Base-by-base conservation (phyloP, 805 yeast species). In the Candida broadrunensis region DNA sequence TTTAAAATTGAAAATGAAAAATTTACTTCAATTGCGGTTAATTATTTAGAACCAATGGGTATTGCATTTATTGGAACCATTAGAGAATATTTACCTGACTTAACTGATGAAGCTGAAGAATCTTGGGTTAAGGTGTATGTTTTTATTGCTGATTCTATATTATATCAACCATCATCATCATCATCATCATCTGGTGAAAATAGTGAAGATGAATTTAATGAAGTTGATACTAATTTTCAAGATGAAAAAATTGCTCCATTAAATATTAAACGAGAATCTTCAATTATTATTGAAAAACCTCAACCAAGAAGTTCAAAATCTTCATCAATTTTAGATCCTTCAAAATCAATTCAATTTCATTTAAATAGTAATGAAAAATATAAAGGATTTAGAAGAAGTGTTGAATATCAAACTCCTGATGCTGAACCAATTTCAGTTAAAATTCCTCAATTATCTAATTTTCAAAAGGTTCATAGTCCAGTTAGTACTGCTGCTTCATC, bases 31-130 rank as follows among this genome's bases (percentile, higher is more conserved):
- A 46, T 43, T 15, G 61, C 64, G 2, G 46, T 51, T 5, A 42
- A 47, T 16, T 68, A 69, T 48, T 58, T 69, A 47, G 75, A 68
- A 46, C 67, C 69, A 23, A 60, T 70, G 70, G 73, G 74, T n/a
- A 42, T 54, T 24, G 61, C 67, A 8, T 50, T 70, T 35, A 56
- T 68, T 20, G 59, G 58, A 38, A 68, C 74, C 4, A 61, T 67
- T 42, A 60, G 60, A 32, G 63, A 61, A 46, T 51, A 61, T 54
- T 55, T 68, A 41, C 70, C 68, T 13, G 47, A 44, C 8, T 60
- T 58, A 7, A 48, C 52, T 19, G 64, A 65, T 40, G 48, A 59
- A 45, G 54, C 53, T 11, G 73, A 70, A 50, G 49, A 50, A 18
- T 55, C 60, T 43, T 70, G 73, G 73, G 61, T 68, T 20, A 61